Percentiles rank a stretch among this genome's conserved stretches.
Conservation (phyloP, 2,329 filamentous ascomycete genomes). For the Camptophora hylomeconis region DNA sequence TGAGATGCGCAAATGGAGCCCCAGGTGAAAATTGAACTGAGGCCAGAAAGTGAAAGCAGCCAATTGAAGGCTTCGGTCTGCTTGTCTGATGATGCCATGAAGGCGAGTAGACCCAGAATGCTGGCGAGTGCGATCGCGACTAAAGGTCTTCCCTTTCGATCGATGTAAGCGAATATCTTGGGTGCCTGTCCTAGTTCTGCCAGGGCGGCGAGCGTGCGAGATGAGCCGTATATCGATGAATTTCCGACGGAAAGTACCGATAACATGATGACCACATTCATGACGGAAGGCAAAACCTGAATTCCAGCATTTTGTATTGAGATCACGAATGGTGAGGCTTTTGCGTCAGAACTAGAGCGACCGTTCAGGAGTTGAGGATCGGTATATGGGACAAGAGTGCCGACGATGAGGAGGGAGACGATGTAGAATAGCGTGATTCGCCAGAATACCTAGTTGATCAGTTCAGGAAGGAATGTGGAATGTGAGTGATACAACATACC, state of each 20-base stretch:
- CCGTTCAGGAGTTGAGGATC: slow-evolving; percentile 28
- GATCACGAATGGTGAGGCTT: slow-evolving; percentile 54
- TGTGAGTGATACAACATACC: too few relatives aligned
- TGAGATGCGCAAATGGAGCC: slow-evolving; percentile 52
- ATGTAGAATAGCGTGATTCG: slow-evolving; percentile 39
- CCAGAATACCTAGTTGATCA: slow-evolving; percentile 26
- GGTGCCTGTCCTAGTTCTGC: slow-evolving; percentile 34
- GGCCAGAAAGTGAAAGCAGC: slow-evolving; percentile 51
- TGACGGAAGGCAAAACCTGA: slow-evolving; percentile 46
- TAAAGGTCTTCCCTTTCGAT: slow-evolving; percentile 32
- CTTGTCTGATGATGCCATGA: slow-evolving; percentile 26
- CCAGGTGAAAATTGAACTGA: slow-evolving; percentile 54
- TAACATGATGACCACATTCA: slow-evolving; percentile 54
- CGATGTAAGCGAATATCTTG: slow-evolving; percentile 31
- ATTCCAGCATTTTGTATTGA: slow-evolving; percentile 50
- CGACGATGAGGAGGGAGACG: slow-evolving; percentile 32
- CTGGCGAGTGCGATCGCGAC: slow-evolving; percentile 29
- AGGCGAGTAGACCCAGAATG: slow-evolving; percentile 28
- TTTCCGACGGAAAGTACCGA: slow-evolving; percentile 48
- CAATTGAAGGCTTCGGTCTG: slow-evolving; percentile 47
- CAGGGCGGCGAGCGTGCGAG: slow-evolving; percentile 44
- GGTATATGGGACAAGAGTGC: slow-evolving; percentile 30
- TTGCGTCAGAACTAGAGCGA: slow-evolving; percentile 25
- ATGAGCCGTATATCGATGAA: slow-evolving; percentile 44
- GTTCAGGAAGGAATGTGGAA: slow-evolving; percentile 1